These are phyloP conservation scores for Exophiala calicioides DNA, from an alignment of 2,329 filamentous ascomycete species.

Conservation along the genomic window DNA sequence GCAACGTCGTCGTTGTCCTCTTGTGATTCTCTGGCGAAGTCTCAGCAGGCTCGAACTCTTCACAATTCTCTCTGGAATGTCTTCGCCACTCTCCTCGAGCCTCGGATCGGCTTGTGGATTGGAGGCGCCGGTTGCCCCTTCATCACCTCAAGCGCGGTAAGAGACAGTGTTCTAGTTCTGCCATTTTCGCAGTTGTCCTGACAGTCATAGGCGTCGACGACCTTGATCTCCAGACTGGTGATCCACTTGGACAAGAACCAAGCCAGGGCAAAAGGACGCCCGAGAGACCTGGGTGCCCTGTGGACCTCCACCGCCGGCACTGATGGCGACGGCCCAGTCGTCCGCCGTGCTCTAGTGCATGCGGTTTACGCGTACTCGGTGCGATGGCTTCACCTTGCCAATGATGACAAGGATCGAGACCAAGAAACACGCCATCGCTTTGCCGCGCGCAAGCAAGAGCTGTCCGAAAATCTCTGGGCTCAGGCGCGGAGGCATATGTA, in stretches of 20 bases:
- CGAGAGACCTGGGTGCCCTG: too few species aligned
- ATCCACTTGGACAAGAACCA: constrained; percentile 11
- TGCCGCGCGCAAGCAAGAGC: not conserved
- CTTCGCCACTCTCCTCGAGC: constrained; percentile 6
- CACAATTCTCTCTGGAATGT: constrained; percentile 11
- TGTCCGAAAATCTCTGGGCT: not conserved
- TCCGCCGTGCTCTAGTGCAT: constrained; percentile 5
- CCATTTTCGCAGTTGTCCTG: not conserved
- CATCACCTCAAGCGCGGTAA: not conserved
- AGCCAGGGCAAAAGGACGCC: too few species aligned
- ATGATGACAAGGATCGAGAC: constrained; percentile 1
- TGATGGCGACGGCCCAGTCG: too few species aligned
- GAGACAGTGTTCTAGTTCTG: not conserved
- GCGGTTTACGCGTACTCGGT: constrained; percentile 8
- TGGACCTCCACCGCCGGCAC: too few species aligned
- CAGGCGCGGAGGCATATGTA: constrained; percentile 7
- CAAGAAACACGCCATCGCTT: not conserved
- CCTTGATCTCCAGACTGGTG: constrained; percentile 6
- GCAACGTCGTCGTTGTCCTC: not conserved
- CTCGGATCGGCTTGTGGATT: constrained; percentile 8
- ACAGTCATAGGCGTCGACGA: constrained; percentile 5
- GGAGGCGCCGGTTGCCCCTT: constrained; percentile 5
- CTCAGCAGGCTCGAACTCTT: constrained; percentile 3
- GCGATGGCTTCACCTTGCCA: constrained; percentile 5
- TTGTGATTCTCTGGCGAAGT: constrained; percentile 1